Evolutionary conservation across 2,329 filamentous ascomycete species (phyloP), one percentile per base, ranked within the genome.

Genomic region (Coleophoma eucalyptorum): DNA sequence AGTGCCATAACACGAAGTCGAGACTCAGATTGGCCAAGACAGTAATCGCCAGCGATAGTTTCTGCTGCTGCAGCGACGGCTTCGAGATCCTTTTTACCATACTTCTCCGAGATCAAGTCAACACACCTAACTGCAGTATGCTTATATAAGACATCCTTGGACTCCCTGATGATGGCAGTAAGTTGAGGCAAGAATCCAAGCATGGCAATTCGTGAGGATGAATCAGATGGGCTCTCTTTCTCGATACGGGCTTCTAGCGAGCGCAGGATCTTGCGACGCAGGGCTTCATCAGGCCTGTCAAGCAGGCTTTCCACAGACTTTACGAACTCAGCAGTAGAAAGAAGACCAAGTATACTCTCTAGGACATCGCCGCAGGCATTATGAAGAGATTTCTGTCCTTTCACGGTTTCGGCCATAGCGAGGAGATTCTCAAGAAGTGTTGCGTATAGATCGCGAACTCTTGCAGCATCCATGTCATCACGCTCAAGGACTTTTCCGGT

Each of bases 61-160:
- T 84, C 76, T 4, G 91, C 90, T 5, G 91, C 87, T 4, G 81
- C 80, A 21, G 87, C 78, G 42, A 96, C 87, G 42, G 84, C 85
- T 58, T 87, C 83, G 1, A 87, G 77, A 62, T 96, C 89, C 67
- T 92, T 95, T 75, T 94, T 95, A 58, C 94, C 95, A 66, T 96
- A 97, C 67, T 93, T 93, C 70, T 97, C 92, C 2, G 89, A 83
- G 55, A 99, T 95, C 68, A 90, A 89, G 70, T 97, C 92, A 42
- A 97, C 86, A 61, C 93, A 97, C 34, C 85, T 84, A 55, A 99
- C 85, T 1, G 92, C 89, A 11, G 89, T 90, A 61, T 91, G 86
- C 70, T 93, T 91, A 67, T 94, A 86, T 26, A 83, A 77, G 48
- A 87, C 80, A 58, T 94, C 85, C 32, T 79, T 74, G 6, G 88